phyloP scores from a whole-genome alignment of 371 early-diverging fungal species.

The Batkoa obscura region DNA sequence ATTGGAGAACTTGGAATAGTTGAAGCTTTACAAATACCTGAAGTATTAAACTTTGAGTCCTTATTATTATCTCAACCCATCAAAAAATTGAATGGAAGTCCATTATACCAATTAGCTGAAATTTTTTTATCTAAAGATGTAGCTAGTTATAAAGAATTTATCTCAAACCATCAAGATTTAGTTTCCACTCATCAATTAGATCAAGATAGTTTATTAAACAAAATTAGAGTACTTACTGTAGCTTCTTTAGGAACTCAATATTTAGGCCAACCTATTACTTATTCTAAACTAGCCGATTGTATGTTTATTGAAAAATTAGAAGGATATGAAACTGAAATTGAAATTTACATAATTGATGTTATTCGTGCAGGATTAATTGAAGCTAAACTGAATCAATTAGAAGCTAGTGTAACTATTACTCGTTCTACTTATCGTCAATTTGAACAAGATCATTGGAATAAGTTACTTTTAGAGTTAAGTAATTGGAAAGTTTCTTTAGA shows the following conservation, averaged over 20 bases:
- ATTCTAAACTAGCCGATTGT: conserved; percentile 45
- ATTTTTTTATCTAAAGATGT: conserved; percentile 55
- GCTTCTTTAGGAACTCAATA: conserved; percentile 60
- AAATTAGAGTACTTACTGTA: conserved; percentile 73
- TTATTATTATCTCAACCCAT: conserved; percentile 46
- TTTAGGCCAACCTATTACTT: conserved; percentile 45
- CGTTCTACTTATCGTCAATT: not conserved
- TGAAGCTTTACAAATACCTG: conserved; percentile 46
- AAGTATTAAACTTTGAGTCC: conserved; percentile 63
- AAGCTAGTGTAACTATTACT: conserved; percentile 35
- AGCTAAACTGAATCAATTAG: conserved; percentile 83
- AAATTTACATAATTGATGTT: conserved; percentile 12
- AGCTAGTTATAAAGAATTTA: conserved; percentile 39
- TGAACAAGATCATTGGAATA: not conserved
- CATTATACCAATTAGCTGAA: conserved; percentile 43
- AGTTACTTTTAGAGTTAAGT: not conserved
- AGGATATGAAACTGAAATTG: conserved; percentile 81
- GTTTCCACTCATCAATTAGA: conserved; percentile 17
- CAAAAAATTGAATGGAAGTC: conserved; percentile 36
- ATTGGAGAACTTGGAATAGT: conserved; percentile 31
- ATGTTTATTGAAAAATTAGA: conserved; percentile 59
- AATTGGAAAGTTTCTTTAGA: not conserved
- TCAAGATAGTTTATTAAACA: conserved; percentile 32
- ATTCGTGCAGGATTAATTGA: conserved; percentile 85
- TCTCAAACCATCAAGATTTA: conserved; percentile 10